Percentiles rank a stretch among this genome's conserved stretches.
phyloP scores from a whole-genome alignment of 2,329 filamentous ascomycete genomes.

The Diaporthe vaccinii region DNA sequence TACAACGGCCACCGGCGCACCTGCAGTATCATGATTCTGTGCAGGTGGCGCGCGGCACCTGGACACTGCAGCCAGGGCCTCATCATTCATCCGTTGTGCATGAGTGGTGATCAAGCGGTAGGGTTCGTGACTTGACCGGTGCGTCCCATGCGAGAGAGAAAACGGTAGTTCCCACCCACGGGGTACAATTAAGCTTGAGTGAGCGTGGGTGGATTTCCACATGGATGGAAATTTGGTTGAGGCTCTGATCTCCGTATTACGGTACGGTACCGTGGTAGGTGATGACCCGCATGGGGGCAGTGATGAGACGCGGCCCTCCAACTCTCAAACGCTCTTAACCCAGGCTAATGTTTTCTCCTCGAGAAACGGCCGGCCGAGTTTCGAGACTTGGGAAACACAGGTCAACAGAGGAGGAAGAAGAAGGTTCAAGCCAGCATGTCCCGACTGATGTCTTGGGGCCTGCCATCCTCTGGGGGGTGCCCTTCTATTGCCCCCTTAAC shows the following conservation, averaged over 20 bases:
- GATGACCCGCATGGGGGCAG: conserved; percentile 23
- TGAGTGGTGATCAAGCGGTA: not conserved
- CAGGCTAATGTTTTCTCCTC: conserved; percentile 30
- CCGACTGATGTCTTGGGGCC: conserved; percentile 35
- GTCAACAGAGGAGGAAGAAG: conserved; percentile 47
- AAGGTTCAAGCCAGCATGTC: conserved; percentile 51
- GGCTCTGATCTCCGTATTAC: conserved; percentile 32
- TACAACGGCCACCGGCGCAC: not conserved
- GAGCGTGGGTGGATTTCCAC: conserved; percentile 26
- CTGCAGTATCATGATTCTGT: not conserved
- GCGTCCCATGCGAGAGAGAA: conserved; percentile 6
- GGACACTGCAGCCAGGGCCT: not conserved
- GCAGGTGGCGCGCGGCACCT: not conserved
- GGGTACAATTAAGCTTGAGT: conserved; percentile 32
- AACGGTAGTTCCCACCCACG: conserved; percentile 2
- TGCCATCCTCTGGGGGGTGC: conserved; percentile 33
- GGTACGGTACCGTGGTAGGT: conserved; percentile 21
- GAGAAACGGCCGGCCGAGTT: conserved; percentile 24
- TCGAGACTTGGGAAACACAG: conserved; percentile 35
- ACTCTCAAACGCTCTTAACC: conserved; percentile 36
- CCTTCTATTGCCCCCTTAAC: conserved; percentile 17
- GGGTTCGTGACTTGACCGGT: conserved; percentile 26
- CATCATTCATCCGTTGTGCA: not conserved
- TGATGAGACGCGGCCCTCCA: conserved; percentile 38
- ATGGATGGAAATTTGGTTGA: conserved; percentile 31